Conservation (phyloP, 2,329 filamentous ascomycete genomes). For the Penicillium sp. region DNA sequence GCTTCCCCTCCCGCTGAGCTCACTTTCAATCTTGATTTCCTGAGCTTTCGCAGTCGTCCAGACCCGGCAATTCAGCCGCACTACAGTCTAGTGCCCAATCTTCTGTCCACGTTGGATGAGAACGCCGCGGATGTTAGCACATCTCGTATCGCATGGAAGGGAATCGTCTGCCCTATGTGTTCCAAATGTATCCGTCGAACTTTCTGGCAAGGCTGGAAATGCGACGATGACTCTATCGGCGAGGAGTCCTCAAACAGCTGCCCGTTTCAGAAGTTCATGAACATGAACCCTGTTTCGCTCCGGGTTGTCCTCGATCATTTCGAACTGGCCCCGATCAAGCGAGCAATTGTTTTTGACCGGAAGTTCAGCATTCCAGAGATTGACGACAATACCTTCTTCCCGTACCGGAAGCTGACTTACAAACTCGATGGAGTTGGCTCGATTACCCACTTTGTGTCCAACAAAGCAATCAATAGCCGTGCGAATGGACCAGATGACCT, state of each 20-base stretch:
- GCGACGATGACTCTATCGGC: conserved; percentile 26
- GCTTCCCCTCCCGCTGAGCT: conserved; percentile 24
- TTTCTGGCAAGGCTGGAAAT: conserved; percentile 56
- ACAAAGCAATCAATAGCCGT: conserved; percentile 44
- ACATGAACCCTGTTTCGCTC: conserved; percentile 23
- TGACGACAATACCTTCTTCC: conserved; percentile 24
- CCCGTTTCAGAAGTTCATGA: conserved; percentile 35
- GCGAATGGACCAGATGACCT: conserved; percentile 53
- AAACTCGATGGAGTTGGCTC: conserved; percentile 33
- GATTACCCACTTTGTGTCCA: conserved; percentile 52
- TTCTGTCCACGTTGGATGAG: conserved; percentile 33
- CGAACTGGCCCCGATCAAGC: conserved; percentile 24
- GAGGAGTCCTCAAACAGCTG: conserved; percentile 39
- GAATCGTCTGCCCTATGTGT: conserved; percentile 60
- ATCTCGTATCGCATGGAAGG: conserved; percentile 48
- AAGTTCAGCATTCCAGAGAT: conserved; percentile 21
- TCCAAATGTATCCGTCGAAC: conserved; percentile 53
- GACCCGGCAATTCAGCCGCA: conserved; percentile 28
- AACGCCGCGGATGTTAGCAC: conserved; percentile 38
- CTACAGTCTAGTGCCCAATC: conserved; percentile 35
- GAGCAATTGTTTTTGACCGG: conserved; percentile 22
- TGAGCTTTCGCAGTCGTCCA: conserved; percentile 47
- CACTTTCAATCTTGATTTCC: conserved; percentile 50
- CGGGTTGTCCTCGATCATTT: conserved; percentile 27
- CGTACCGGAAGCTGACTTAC: conserved; percentile 32